Percentiles rank a stretch among this genome's conserved stretches.
phyloP scores from a whole-genome alignment of 2,329 filamentous ascomycete species.

The Polytolypa hystricis region DNA sequence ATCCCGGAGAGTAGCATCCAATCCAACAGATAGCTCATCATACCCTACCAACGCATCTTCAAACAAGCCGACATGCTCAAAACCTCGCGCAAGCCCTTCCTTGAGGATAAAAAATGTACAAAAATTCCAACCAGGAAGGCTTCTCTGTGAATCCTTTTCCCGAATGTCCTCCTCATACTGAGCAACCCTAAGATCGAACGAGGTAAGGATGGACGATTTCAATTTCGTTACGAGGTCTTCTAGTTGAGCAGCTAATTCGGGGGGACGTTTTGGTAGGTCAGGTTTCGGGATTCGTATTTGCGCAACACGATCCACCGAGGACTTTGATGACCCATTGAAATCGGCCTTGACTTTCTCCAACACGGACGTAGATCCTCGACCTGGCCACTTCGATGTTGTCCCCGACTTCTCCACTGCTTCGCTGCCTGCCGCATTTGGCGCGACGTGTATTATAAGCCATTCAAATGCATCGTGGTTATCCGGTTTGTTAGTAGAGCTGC shows the following conservation, averaged over 20 bases:
- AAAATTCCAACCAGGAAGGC: constrained; percentile 93
- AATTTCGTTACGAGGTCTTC: constrained; percentile 74
- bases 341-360: constrained; percentile 83
- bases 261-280: constrained; percentile 53
- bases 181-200: constrained; percentile 79
- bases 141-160: constrained; percentile 80
- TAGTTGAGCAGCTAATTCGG: constrained; percentile 75
- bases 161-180: constrained; percentile 97
- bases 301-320: constrained; percentile 62
- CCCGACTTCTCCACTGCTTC: constrained; percentile 53
- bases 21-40: constrained; percentile 78
- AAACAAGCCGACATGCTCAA: constrained; percentile 90
- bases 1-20: constrained; percentile 73
- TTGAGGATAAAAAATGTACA: constrained; percentile 98
- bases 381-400: constrained; percentile 61
- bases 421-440: constrained; percentile 76
- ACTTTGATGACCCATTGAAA: constrained; percentile 71
- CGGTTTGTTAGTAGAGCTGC: constrained; percentile 47
- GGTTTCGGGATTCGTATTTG: constrained; percentile 64
- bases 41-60: constrained; percentile 93
- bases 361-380: constrained; percentile 66
- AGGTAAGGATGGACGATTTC: constrained; percentile 74
- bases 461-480: constrained; percentile 96
- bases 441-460: constrained; percentile 88
- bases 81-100: constrained; percentile 82